These are phyloP conservation scores for Austropuccinia psidii DNA, from an alignment of 1,284 basidiomycete species.

Conservation along the genomic window DNA sequence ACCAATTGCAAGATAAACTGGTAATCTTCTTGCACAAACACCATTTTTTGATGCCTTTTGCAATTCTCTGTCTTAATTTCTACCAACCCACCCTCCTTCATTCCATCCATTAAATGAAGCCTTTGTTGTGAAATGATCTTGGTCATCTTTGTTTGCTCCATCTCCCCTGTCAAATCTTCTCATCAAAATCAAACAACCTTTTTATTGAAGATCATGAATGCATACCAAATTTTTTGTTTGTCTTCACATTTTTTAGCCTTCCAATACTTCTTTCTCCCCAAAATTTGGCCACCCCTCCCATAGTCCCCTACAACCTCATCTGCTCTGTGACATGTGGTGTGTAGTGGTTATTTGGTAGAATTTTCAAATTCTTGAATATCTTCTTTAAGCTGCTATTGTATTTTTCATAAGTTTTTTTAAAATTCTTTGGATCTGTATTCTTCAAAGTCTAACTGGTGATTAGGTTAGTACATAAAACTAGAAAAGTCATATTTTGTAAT, in stretches of 20 bases:
- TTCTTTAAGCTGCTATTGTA: neutral
- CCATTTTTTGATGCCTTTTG: too few species aligned
- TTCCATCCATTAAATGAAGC: too few species aligned
- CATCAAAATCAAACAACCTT: too few species aligned
- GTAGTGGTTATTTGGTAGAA: constrained; percentile 19
- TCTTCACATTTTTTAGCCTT: neutral
- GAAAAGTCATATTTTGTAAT: constrained; percentile 17
- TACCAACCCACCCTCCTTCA: too few species aligned
- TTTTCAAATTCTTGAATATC: neutral
- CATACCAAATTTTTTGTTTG: too few species aligned
- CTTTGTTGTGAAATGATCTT: too few species aligned
- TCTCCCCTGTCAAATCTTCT: too few species aligned
- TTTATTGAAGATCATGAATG: too few species aligned
- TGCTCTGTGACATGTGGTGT: neutral
- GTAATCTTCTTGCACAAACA: too few species aligned
- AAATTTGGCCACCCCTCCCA: neutral
- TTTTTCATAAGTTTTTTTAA: neutral
- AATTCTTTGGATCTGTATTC: neutral
- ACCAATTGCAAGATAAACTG: too few species aligned
- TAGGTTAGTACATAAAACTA: constrained; percentile 34
- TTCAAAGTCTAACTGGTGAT: neutral
- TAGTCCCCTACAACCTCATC: constrained; percentile 7
- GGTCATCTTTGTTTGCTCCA: too few species aligned
- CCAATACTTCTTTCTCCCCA: neutral
- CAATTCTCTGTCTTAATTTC: too few species aligned